Conservation (phyloP, 1,284 basidiomycete genomes). For the Clitocybe nebularis region DNA sequence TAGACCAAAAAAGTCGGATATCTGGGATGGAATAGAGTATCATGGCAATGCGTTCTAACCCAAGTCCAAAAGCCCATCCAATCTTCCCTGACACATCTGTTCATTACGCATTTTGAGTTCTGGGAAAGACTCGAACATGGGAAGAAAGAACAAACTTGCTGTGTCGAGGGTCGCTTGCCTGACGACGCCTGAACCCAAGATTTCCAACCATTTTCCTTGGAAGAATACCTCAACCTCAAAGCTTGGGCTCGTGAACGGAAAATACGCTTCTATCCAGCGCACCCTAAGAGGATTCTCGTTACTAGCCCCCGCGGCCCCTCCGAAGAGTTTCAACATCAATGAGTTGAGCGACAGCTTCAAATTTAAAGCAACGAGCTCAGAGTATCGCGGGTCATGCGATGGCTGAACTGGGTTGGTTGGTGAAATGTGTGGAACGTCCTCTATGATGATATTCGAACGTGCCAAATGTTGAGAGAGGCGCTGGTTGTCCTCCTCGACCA, state of each 20-base stretch:
- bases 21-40: constrained; percentile 96
- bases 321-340: constrained; percentile 84
- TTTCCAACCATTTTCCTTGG: constrained; percentile 96
- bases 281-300: constrained; percentile 73
- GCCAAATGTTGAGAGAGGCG: constrained; percentile 60
- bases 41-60: constrained; percentile 98
- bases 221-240: constrained; percentile 99
- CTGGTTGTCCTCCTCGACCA: constrained; percentile 63
- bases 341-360: constrained; percentile 91
- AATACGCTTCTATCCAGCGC: constrained; percentile 97
- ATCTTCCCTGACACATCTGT: constrained; percentile 79
- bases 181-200: constrained; percentile 92
- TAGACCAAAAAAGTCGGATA: constrained; percentile 98
- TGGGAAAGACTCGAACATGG: constrained; percentile 4
- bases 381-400: constrained; percentile 67
- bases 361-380: constrained; percentile 76
- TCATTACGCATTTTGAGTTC: too few relatives aligned
- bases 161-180: constrained; percentile 85
- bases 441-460: constrained; percentile 74
- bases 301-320: constrained; percentile 44
- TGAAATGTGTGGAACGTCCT: constrained; percentile 78
- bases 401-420: constrained; percentile 79
- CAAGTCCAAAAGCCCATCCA: constrained; percentile 98
- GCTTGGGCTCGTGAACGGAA: constrained; percentile 96
- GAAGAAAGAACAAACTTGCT: constrained; percentile 57